Conservation (phyloP, 306 rosid genomes). For the Acacia acuminata region DNA sequence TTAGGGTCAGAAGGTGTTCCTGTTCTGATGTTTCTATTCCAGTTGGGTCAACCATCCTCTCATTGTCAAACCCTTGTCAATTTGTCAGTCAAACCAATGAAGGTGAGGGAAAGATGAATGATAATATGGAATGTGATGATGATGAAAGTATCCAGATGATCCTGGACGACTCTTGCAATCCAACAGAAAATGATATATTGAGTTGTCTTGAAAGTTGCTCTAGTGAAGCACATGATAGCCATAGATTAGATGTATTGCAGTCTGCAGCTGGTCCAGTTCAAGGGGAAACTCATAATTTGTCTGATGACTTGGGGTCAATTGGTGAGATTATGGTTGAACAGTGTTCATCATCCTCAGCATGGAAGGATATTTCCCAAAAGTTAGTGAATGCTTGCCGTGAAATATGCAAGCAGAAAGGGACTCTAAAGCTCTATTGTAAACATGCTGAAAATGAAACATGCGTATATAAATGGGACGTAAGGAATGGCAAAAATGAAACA, state of each 20-base stretch:
- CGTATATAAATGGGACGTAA: conserved; percentile 31
- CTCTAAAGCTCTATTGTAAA: conserved; percentile 59
- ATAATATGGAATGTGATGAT: conserved; percentile 39
- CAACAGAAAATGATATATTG: conserved; percentile 70
- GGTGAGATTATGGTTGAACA: conserved; percentile 87
- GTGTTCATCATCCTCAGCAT: conserved; percentile 66
- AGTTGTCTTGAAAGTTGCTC: conserved; percentile 58
- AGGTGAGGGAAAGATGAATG: conserved; percentile 38
- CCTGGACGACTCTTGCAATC: conserved; percentile 64
- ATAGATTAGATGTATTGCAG: conserved; percentile 34
- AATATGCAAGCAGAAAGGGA: conserved; percentile 65
- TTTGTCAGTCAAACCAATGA: conserved; percentile 46
- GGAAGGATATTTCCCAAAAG: conserved; percentile 70
- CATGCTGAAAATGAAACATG: conserved; percentile 56
- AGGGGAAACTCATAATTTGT: conserved; percentile 39
- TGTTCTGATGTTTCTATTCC: conserved; percentile 71
- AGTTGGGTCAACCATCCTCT: conserved; percentile 62
- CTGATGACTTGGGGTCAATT: conserved; percentile 36
- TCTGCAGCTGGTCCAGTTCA: conserved; percentile 34
- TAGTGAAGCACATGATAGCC: conserved; percentile 38
- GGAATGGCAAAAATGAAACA: conserved; percentile 40
- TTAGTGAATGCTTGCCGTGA: conserved; percentile 60
- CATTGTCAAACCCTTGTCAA: conserved; percentile 41
- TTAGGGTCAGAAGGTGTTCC: conserved; percentile 72
- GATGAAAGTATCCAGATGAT: conserved; percentile 65